Conservation (phyloP, 2,329 filamentous ascomycete species). For the Rutstroemia sp. region DNA sequence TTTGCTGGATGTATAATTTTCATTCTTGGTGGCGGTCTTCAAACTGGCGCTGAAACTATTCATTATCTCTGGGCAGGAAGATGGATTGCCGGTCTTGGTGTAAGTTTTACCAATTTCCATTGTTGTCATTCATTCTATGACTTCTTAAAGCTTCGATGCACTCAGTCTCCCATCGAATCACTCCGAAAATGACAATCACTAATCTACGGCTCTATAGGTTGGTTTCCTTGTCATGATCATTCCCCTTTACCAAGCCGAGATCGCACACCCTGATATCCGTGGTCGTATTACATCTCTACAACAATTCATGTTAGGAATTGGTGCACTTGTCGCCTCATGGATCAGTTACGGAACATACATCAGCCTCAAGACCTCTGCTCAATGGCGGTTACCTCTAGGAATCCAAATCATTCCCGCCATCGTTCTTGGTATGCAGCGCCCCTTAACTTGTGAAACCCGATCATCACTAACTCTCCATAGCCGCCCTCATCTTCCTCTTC, state of each 20-base stretch:
- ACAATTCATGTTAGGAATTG: slow-evolving; percentile 77
- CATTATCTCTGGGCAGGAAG: slow-evolving; percentile 64
- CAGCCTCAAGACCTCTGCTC: slow-evolving; percentile 26
- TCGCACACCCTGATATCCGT: slow-evolving; percentile 71
- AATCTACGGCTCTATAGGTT: neutral
- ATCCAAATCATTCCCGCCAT: slow-evolving; percentile 54
- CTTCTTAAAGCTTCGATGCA: too few species aligned
- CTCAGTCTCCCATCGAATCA: too few species aligned
- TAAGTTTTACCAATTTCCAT: too few species aligned
- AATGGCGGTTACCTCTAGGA: slow-evolving; percentile 34
- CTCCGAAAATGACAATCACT: too few species aligned
- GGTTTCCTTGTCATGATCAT: slow-evolving; percentile 14
- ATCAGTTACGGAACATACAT: slow-evolving; percentile 54
- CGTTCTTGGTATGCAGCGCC: slow-evolving; percentile 30
- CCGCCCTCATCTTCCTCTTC: slow-evolving; percentile 51
- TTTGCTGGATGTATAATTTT: slow-evolving; percentile 64
- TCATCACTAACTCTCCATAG: neutral
- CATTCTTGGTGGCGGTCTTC: slow-evolving; percentile 62
- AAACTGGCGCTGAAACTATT: slow-evolving; percentile 56
- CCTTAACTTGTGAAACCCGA: slow-evolving; percentile 33
- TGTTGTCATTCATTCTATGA: too few species aligned
- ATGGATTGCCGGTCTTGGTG: slow-evolving; percentile 57
- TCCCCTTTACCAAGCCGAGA: slow-evolving; percentile 53
- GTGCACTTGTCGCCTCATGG: slow-evolving; percentile 65
- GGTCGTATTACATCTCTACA: slow-evolving; percentile 66